These are phyloP conservation scores for Metschnikowia lachancei DNA, from an alignment of 805 yeast genomes.

Conservation along the genomic window DNA sequence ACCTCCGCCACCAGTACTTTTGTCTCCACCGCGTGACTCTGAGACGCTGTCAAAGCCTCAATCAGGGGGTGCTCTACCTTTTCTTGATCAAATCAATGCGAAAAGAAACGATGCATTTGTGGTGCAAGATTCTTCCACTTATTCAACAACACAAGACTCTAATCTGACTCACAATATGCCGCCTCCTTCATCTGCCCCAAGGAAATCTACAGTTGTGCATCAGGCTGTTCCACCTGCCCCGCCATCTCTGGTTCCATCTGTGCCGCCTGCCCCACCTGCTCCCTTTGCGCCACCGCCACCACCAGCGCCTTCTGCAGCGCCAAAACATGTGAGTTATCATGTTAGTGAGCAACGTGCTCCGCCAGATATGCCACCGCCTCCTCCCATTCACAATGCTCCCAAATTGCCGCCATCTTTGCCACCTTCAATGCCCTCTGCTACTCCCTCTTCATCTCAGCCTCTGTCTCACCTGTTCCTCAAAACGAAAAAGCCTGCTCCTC, in stretches of 20 bases:
- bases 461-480: constrained; percentile 2
- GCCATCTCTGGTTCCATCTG: constrained; percentile 23
- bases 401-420: constrained; percentile 9
- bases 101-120: constrained; percentile 47
- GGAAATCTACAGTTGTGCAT: constrained; percentile 5
- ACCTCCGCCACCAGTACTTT: constrained; percentile 26
- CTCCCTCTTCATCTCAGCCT: constrained; percentile 1
- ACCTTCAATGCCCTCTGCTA: constrained; percentile 10
- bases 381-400: constrained; percentile 3
- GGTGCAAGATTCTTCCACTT: constrained; percentile 32
- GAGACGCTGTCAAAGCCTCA: constrained; percentile 22
- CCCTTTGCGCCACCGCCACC: constrained; percentile 7
- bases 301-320: constrained; percentile 1
- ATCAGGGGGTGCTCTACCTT: constrained; percentile 43
- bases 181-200: constrained; percentile 12
- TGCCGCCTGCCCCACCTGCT: constrained; percentile 21
- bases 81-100: constrained; percentile 49
- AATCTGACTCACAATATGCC: constrained; percentile 15
- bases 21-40: constrained; percentile 17
- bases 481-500: constrained; percentile 30
- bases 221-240: constrained; percentile 46
- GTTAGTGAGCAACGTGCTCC: neutral
- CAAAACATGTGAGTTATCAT: neutral
- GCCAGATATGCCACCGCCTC: constrained; percentile 1
- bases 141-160: constrained; percentile 9